phyloP scores from a whole-genome alignment of 495 filamentous ascomycete species.

The Penicillium samsonianum region DNA sequence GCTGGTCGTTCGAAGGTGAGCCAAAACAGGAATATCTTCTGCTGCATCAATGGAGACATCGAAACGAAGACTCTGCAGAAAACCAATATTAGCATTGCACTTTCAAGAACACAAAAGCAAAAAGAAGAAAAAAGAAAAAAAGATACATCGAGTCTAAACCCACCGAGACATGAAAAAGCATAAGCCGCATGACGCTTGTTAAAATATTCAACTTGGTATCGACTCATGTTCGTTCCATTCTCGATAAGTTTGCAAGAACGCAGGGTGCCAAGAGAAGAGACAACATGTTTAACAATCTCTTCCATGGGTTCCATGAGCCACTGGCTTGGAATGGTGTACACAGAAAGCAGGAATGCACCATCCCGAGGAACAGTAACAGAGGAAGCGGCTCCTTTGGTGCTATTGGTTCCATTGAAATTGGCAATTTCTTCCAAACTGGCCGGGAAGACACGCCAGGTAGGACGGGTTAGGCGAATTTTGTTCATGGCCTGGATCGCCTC shows the following conservation, averaged over 20 bases:
- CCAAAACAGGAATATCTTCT: background rate
- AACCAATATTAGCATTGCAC: background rate
- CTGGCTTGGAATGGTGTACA: background rate
- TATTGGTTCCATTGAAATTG: background rate
- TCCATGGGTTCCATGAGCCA: background rate
- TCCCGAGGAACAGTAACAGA: background rate
- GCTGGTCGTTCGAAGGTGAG: background rate
- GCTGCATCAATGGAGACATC: background rate
- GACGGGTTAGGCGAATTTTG: background rate
- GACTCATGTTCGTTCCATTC: background rate
- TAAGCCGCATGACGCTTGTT: background rate
- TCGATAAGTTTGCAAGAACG: background rate
- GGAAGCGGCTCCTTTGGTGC: background rate
- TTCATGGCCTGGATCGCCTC: background rate
- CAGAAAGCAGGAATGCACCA: background rate
- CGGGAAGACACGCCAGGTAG: background rate
- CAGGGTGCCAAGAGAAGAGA: background rate
- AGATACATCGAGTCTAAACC: background rate
- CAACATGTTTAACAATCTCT: background rate
- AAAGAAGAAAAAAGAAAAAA: too few relatives aligned
- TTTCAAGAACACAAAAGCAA: background rate
- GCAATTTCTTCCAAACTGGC: background rate
- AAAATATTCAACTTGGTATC: background rate
- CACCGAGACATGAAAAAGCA: constrained; percentile 1
- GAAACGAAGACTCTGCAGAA: background rate